phyloP scores from a whole-genome alignment of 148 eudicot species.

The Camellia granthamiana region DNA sequence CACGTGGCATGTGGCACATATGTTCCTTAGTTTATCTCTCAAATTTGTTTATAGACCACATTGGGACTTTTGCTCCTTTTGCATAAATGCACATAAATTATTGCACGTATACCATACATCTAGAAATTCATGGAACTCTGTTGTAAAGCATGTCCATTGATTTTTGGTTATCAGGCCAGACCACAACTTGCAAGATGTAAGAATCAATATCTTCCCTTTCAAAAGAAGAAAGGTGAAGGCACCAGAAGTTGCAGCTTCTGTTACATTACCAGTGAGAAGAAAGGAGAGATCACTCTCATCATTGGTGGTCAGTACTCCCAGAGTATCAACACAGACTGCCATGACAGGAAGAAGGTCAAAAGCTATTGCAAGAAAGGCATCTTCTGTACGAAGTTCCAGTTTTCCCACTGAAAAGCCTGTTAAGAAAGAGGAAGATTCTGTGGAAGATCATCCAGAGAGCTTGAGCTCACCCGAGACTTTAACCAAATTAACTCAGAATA shows the following conservation, averaged over 20 bases:
- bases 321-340: conserved; percentile 64
- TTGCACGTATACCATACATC: background rate
- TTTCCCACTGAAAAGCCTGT: conserved; percentile 54
- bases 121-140: background rate
- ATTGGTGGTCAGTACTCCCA: conserved; percentile 78
- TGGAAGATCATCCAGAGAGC: conserved; percentile 53
- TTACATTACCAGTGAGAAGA: conserved; percentile 66
- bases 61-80: no score
- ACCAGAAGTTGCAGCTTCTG: conserved; percentile 55
- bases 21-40: background rate
- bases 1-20: background rate
- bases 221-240: conserved; percentile 62
- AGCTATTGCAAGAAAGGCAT: conserved; percentile 58
- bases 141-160: background rate
- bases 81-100: background rate
- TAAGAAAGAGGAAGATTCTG: conserved; percentile 64
- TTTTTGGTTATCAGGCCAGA: conserved; percentile 65
- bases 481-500: conserved; percentile 56
- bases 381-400: conserved; percentile 48
- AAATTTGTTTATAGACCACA: background rate
- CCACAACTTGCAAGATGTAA: conserved; percentile 87
- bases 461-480: conserved; percentile 76
- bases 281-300: conserved; percentile 96
- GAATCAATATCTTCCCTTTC: conserved; percentile 75
- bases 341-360: conserved; percentile 81